These are phyloP conservation scores for Neospermospora avenae DNA, from an alignment of 2,329 filamentous ascomycete genomes.

Conservation along the genomic window DNA sequence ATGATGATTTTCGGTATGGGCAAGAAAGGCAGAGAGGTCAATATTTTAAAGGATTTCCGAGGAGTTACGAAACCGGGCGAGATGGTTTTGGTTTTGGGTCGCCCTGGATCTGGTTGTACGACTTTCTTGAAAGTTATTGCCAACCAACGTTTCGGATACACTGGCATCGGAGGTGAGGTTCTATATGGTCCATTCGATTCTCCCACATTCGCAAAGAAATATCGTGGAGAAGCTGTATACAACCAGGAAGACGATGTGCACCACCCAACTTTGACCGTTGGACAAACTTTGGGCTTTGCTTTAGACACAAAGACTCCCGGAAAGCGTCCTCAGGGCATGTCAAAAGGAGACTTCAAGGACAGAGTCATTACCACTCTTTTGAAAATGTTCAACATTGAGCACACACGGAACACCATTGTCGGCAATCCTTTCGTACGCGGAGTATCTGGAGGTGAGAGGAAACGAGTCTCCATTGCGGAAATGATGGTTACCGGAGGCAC, in stretches of 20 bases:
- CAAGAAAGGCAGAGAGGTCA: constrained; percentile 66
- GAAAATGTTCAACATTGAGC: constrained; percentile 92
- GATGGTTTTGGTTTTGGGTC: constrained; percentile 54
- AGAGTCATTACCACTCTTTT: constrained; percentile 71
- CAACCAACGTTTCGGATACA: constrained; percentile 56
- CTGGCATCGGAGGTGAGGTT: constrained; percentile 65
- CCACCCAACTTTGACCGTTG: constrained; percentile 78
- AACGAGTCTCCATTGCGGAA: constrained; percentile 77
- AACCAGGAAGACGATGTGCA: constrained; percentile 86
- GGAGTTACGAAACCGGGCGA: constrained; percentile 75
- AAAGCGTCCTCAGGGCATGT: constrained; percentile 72
- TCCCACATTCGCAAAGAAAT: constrained; percentile 65
- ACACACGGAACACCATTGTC: constrained; percentile 80
- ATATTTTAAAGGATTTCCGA: constrained; percentile 69
- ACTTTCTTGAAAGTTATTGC: constrained; percentile 52
- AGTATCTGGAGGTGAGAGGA: constrained; percentile 76
- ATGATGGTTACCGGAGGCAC: constrained; percentile 70
- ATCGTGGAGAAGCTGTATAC: constrained; percentile 80
- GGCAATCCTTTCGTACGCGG: constrained; percentile 79
- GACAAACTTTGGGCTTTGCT: constrained; percentile 82
- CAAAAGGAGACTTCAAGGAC: constrained; percentile 71
- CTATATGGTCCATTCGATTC: constrained; percentile 71
- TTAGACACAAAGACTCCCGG: constrained; percentile 81
- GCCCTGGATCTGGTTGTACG: constrained; percentile 46
- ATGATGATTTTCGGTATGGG: constrained; percentile 61